These are phyloP conservation scores for Cenchrus purpureus DNA, from an alignment of 176 grass and related monocot genomes.

Conservation along the genomic window DNA sequence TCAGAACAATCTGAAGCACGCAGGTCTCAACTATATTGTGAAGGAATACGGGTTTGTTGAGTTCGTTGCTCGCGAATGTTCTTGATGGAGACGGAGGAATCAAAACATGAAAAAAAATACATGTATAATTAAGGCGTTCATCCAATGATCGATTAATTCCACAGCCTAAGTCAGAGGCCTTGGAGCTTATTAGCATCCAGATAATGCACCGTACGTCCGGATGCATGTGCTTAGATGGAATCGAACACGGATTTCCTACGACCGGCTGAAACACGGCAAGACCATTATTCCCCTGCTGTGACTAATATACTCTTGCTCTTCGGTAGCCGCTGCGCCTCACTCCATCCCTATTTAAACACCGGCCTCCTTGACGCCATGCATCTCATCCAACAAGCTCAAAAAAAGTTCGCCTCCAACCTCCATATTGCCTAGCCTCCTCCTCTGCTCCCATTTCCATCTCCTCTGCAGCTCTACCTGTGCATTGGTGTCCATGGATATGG, in stretches of 20 bases:
- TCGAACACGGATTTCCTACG: background rate
- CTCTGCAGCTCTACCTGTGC: background rate
- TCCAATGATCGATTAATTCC: background rate
- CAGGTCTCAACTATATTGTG: constrained; percentile 2
- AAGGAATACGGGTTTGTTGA: constrained; percentile 8
- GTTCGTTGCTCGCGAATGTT: constrained; percentile 28
- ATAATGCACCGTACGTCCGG: background rate
- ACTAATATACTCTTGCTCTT: background rate
- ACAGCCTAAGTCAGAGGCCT: constrained; percentile 22
- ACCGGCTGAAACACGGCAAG: background rate
- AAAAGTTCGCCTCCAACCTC: background rate
- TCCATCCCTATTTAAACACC: constrained; percentile 8
- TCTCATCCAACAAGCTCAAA: constrained; percentile 12
- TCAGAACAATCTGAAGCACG: background rate
- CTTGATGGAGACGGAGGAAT: background rate
- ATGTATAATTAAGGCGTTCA: background rate
- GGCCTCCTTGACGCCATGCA: background rate
- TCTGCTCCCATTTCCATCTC: background rate
- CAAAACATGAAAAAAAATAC: background rate
- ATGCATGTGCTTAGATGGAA: constrained; percentile 11
- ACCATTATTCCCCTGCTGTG: background rate
- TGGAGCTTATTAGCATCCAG: background rate
- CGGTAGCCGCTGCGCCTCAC: background rate
- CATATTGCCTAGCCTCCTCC: background rate
- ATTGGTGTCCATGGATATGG: background rate